Evolutionary conservation across 768 basidiomycete genomes (phyloP).

Genomic region (Tylopilus plumbeoviolaceoides): DNA sequence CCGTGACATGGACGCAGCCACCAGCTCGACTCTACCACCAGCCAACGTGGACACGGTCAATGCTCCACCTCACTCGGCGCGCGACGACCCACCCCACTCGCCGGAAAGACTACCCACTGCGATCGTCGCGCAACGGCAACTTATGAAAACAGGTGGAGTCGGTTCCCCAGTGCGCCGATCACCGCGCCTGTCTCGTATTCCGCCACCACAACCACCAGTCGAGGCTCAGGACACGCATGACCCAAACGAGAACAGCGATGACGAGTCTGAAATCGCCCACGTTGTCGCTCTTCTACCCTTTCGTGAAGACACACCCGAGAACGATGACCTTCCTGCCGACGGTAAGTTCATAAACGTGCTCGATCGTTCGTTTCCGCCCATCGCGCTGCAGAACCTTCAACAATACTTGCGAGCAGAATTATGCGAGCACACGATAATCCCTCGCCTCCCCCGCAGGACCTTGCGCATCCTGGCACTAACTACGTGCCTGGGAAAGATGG

Average conservation of each 20-base stretch:
- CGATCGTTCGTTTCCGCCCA: constrained; percentile 6
- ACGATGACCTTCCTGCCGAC: constrained; percentile 43
- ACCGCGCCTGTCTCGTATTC: constrained; percentile 44
- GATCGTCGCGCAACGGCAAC: constrained; percentile 28
- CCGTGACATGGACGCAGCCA: constrained; percentile 18
- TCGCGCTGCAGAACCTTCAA: constrained; percentile 54
- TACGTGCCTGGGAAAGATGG: constrained; percentile 17
- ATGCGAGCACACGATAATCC: constrained; percentile 72
- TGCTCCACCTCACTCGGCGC: constrained; percentile 40
- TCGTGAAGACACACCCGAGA: constrained; percentile 47
- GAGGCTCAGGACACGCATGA: constrained; percentile 11
- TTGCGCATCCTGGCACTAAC: constrained; percentile 12
- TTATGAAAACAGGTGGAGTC: constrained; percentile 24
- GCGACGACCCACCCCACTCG: constrained; percentile 50
- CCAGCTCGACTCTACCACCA: constrained; percentile 27
- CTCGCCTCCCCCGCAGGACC: constrained; percentile 53
- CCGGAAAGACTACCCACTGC: constrained; percentile 47
- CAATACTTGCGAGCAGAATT: constrained; percentile 60
- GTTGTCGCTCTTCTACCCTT: constrained; percentile 28
- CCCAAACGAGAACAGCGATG: constrained; percentile 26
- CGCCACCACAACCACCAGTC: constrained; percentile 24
- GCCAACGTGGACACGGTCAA: constrained; percentile 40
- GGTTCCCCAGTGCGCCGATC: constrained; percentile 45
- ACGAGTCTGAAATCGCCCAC: constrained; percentile 28
- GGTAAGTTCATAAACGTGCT: constrained; percentile 23